Conservation (phyloP, 305 asterid species). For the Withania somnifera region DNA sequence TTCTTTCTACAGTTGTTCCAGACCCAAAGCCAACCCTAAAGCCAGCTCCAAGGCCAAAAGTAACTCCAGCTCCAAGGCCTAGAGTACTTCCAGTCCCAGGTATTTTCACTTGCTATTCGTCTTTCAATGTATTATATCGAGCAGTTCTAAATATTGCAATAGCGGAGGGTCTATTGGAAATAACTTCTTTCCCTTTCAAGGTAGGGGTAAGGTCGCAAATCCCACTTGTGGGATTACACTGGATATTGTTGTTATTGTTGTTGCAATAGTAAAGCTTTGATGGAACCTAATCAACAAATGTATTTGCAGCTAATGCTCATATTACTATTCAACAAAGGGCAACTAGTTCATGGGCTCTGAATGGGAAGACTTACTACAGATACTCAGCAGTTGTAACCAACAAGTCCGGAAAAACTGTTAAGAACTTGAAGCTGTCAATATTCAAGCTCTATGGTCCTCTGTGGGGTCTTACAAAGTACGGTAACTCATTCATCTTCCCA, state of each 20-base stretch:
- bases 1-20: conserved; percentile 36
- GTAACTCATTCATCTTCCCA: conserved; percentile 66
- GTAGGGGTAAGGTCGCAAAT: neutral
- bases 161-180: neutral
- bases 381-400: conserved; percentile 66
- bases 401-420: conserved; percentile 62
- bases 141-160: neutral
- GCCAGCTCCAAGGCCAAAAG: conserved; percentile 31
- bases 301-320: conserved; percentile 37
- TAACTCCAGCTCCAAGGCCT: conserved; percentile 18
- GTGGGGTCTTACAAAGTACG: conserved; percentile 84
- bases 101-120: neutral
- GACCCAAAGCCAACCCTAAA: conserved; percentile 37
- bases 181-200: neutral
- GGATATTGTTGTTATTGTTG: neutral
- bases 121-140: neutral
- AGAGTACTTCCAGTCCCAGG: conserved; percentile 24
- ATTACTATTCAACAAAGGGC: conserved; percentile 44
- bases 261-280: neutral
- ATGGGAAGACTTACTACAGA: conserved; percentile 68
- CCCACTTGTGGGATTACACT: neutral
- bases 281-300: neutral
- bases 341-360: conserved; percentile 54
- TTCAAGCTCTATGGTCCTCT: conserved; percentile 81
- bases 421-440: conserved; percentile 55